Conservation (phyloP, 2,329 filamentous ascomycete species). For the Fusarium kyushuense region DNA sequence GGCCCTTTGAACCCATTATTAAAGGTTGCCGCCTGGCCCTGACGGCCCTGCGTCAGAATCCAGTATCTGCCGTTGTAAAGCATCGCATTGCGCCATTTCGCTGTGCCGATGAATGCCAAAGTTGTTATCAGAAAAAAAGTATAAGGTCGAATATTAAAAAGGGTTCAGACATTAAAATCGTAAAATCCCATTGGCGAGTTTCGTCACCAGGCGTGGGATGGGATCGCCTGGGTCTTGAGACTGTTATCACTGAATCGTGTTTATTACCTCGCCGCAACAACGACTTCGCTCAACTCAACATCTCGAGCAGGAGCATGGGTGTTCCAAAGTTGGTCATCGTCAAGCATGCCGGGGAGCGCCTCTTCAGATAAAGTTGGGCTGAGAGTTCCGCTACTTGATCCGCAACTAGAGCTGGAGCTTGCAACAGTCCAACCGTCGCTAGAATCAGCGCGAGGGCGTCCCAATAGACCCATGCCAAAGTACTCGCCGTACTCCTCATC, state of each 20-base stretch:
- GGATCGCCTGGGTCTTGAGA: conserved; percentile 22
- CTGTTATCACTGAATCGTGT: conserved; percentile 8
- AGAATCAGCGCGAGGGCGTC: conserved; percentile 61
- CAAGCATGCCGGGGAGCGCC: conserved; percentile 51
- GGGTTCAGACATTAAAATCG: conserved; percentile 49
- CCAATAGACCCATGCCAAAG: conserved; percentile 61
- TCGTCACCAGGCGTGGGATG: conserved; percentile 27
- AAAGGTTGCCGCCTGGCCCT: conserved; percentile 44
- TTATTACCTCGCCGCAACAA: conserved; percentile 55
- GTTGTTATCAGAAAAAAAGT: conserved; percentile 49
- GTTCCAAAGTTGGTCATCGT: conserved; percentile 51
- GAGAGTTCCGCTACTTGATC: conserved; percentile 62
- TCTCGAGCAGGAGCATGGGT: conserved; percentile 52
- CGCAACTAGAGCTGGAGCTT: conserved; percentile 79
- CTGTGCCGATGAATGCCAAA: conserved; percentile 58
- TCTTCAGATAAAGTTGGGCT: conserved; percentile 64
- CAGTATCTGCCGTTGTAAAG: conserved; percentile 46
- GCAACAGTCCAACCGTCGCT: conserved; percentile 93
- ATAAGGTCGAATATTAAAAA: conserved; percentile 51
- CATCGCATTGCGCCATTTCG: conserved; percentile 55
- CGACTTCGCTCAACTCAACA: conserved; percentile 61
- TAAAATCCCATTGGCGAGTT: conserved; percentile 36
- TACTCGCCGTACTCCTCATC: conserved; percentile 64
- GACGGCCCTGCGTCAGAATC: conserved; percentile 48
- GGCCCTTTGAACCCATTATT: conserved; percentile 46